Conservation (phyloP, 306 rosid species). For the Dalbergia oliveri region DNA sequence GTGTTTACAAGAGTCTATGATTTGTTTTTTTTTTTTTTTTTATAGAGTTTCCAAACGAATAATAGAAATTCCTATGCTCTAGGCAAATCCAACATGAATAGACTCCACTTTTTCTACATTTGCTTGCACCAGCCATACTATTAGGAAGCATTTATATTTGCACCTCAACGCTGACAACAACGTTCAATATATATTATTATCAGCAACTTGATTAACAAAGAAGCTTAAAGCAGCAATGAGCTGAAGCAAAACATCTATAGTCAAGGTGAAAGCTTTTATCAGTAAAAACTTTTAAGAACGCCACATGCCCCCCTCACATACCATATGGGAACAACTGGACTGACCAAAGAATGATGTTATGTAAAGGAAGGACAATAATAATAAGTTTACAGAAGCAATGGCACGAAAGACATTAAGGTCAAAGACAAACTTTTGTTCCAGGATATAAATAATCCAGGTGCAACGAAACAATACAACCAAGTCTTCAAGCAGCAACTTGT, state of each 20-base stretch:
- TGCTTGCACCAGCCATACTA: too few species aligned
- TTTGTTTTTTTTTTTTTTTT: too few species aligned
- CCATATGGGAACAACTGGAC: slow-evolving; percentile 49
- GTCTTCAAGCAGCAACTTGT: slow-evolving; percentile 69
- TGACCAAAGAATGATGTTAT: slow-evolving; percentile 42
- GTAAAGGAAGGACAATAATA: slow-evolving; percentile 36
- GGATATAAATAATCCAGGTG: slow-evolving; percentile 50
- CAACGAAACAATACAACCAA: slow-evolving; percentile 39
- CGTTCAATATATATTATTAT: slow-evolving; percentile 34
- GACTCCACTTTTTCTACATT: too few species aligned
- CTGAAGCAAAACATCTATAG: background rate
- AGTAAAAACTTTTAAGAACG: slow-evolving; percentile 17
- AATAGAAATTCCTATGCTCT: too few species aligned
- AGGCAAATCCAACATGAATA: too few species aligned
- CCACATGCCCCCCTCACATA: slow-evolving; percentile 36
- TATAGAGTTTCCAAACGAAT: too few species aligned
- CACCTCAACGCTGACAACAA: slow-evolving; percentile 1
- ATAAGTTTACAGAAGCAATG: slow-evolving; percentile 47
- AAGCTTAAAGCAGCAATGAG: background rate
- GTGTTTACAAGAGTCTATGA: too few species aligned
- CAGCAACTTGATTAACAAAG: slow-evolving; percentile 5
- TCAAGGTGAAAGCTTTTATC: slow-evolving; percentile 40
- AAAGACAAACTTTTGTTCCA: slow-evolving; percentile 37
- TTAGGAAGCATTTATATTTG: background rate
- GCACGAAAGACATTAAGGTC: slow-evolving; percentile 35